These are phyloP conservation scores for Casaregolazyma lundiana DNA, from an alignment of 1,139 yeast species.

Conservation along the genomic window DNA sequence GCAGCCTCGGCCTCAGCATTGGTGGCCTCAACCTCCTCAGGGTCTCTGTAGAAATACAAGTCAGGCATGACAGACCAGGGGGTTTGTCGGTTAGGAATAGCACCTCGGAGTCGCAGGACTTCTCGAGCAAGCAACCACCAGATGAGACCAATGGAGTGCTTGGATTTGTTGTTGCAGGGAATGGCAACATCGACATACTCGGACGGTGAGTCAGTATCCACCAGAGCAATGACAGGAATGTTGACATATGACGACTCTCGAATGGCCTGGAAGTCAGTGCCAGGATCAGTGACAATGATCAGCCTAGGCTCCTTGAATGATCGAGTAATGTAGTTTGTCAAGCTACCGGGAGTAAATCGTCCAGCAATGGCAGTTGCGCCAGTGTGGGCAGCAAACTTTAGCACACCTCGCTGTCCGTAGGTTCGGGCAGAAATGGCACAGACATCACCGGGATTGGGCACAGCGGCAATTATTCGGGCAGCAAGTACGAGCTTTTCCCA, in stretches of 20 bases:
- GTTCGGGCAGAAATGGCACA: slow-evolving; percentile 99
- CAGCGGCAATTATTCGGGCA: slow-evolving; percentile 99
- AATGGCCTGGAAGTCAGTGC: slow-evolving; percentile 99
- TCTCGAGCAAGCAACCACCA: slow-evolving; percentile 99
- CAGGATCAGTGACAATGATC: slow-evolving; percentile 98
- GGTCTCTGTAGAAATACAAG: slow-evolving; percentile 99
- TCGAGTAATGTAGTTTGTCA: slow-evolving; percentile 99
- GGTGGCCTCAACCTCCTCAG: slow-evolving; percentile 94
- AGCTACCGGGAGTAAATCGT: slow-evolving; percentile 99
- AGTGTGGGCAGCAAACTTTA: slow-evolving; percentile 99
- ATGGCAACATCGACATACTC: slow-evolving; percentile 99
- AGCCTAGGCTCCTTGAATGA: slow-evolving; percentile 99
- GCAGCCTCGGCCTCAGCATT: slow-evolving; percentile 56
- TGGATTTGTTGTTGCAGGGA: slow-evolving; percentile 99
- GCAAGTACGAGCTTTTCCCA: slow-evolving; percentile 99
- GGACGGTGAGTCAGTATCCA: slow-evolving; percentile 98
- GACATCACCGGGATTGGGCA: slow-evolving; percentile 97
- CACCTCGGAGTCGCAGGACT: slow-evolving; percentile 98
- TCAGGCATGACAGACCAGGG: slow-evolving; percentile 99
- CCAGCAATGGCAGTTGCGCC: slow-evolving; percentile 99
- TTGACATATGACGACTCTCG: slow-evolving; percentile 99
- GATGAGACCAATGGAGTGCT: slow-evolving; percentile 99
- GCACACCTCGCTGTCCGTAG: slow-evolving; percentile 99
- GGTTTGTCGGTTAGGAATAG: slow-evolving; percentile 93
- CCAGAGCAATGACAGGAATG: slow-evolving; percentile 99